Conservation (phyloP, 2,329 filamentous ascomycete genomes). For the Aspergillus vadensis region DNA sequence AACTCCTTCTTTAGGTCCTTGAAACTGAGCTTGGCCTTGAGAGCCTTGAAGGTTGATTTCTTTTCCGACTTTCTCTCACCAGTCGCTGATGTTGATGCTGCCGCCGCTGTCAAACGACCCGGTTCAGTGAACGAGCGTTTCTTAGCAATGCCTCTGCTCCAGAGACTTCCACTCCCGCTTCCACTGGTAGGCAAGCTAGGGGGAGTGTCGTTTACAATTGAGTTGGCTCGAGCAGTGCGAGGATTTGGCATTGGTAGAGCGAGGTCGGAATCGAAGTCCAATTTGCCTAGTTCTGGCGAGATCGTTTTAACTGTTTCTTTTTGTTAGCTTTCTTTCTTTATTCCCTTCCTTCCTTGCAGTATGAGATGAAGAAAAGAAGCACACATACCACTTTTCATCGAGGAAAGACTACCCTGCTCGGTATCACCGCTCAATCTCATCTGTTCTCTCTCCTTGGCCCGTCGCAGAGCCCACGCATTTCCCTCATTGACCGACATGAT, state of each 20-base stretch:
- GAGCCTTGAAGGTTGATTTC: constrained; percentile 27
- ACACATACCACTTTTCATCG: neutral
- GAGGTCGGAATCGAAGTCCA: constrained; percentile 30
- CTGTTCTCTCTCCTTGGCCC: constrained; percentile 18
- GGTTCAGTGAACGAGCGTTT: constrained; percentile 24
- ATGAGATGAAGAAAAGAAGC: too few species aligned
- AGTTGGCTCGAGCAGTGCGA: constrained; percentile 11
- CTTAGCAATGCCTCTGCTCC: constrained; percentile 12
- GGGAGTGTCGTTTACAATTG: neutral
- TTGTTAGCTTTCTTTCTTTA: neutral
- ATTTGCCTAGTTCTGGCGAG: neutral
- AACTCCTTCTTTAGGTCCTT: constrained; percentile 33
- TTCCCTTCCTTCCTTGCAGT: neutral
- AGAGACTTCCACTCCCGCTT: neutral
- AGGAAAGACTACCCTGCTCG: neutral
- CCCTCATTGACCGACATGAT: constrained; percentile 22
- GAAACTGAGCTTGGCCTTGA: constrained; percentile 34
- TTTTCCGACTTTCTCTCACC: constrained; percentile 11
- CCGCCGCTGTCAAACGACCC: neutral
- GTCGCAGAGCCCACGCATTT: constrained; percentile 32
- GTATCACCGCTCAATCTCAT: neutral
- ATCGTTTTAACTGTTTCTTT: neutral
- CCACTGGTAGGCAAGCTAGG: too few species aligned
- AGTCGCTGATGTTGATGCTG: too few species aligned
- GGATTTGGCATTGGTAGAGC: constrained; percentile 35